Conservation (phyloP, 2,329 filamentous ascomycete genomes). For the Cladosporium halotolerans region DNA sequence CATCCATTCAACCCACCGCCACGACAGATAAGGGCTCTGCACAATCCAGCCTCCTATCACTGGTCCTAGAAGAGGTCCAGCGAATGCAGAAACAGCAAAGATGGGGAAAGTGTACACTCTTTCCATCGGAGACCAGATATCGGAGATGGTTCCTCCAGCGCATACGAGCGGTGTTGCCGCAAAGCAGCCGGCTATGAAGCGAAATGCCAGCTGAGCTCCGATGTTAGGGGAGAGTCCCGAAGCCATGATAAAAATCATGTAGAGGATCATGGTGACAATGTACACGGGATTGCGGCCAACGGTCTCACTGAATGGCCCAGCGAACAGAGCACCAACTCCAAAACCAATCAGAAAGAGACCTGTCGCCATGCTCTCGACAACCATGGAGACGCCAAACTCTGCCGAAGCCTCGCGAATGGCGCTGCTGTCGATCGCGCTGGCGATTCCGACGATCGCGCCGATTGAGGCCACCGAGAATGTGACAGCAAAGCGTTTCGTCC, state of each 20-base stretch:
- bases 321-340: constrained; percentile 32
- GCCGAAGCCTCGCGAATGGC: neutral
- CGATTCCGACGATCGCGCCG: neutral
- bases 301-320: constrained; percentile 35
- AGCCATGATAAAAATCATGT: constrained; percentile 16
- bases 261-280: constrained; percentile 14
- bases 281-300: constrained; percentile 27
- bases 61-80: constrained; percentile 35
- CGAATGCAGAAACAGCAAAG: constrained; percentile 17
- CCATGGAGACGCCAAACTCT: constrained; percentile 12
- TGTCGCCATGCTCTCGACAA: constrained; percentile 7
- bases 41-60: constrained; percentile 40
- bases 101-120: constrained; percentile 19
- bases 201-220: constrained; percentile 18
- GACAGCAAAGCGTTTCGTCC: neutral
- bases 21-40: constrained; percentile 17
- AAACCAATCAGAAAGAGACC: constrained; percentile 41
- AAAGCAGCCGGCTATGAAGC: constrained; percentile 23
- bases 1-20: constrained; percentile 45
- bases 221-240: constrained; percentile 18
- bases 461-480: constrained; percentile 1
- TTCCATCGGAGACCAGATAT: constrained; percentile 20
- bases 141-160: constrained; percentile 21
- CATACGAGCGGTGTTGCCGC: constrained; percentile 19
- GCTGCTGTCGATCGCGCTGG: constrained; percentile 8